A percentile compares a stretch with the other conserved stretches of the same genome.
Evolutionary conservation across 78 protist genomes (phyloP).

Genomic region (Speleostelium caveatum): DNA sequence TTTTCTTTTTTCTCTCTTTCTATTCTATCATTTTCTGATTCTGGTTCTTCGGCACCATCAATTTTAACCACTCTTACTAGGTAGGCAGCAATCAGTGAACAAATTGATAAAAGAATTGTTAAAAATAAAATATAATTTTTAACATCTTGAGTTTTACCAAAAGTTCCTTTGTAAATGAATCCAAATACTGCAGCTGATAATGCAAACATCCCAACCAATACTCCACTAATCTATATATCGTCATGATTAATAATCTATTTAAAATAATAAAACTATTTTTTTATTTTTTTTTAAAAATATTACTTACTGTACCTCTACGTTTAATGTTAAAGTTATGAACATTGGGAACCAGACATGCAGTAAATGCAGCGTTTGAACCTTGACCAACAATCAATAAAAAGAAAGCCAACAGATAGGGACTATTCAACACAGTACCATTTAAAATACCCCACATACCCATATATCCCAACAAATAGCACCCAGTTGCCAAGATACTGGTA

Average conservation of each 20-base stretch:
- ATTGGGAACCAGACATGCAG: constrained; percentile 33
- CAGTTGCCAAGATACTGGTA: constrained; percentile 24
- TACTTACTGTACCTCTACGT: constrained; percentile 37
- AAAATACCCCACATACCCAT: constrained; percentile 38
- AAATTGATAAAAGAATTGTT: background rate
- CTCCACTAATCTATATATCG: constrained; percentile 46
- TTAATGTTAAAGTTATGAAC: constrained; percentile 42
- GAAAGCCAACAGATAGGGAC: constrained; percentile 24
- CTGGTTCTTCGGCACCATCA: constrained; percentile 15
- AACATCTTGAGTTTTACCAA: constrained; percentile 22
- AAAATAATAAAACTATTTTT: background rate
- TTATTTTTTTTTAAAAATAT: background rate
- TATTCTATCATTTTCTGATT: background rate
- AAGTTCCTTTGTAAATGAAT: constrained; percentile 35
- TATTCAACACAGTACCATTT: background rate
- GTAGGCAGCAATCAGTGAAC: constrained; percentile 35
- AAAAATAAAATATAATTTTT: constrained; percentile 44
- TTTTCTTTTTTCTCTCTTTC: too few relatives aligned
- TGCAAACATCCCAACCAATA: constrained; percentile 53
- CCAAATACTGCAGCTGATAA: constrained; percentile 51
- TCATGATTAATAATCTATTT: too few relatives aligned
- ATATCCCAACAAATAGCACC: constrained; percentile 37
- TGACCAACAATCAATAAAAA: constrained; percentile 61
- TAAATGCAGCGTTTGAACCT: constrained; percentile 58
- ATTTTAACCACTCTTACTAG: constrained; percentile 12